A percentile compares a stretch with the other conserved stretches of the same genome.
Conservation (phyloP, 805 yeast species). For the Ogataea pilisensis region DNA sequence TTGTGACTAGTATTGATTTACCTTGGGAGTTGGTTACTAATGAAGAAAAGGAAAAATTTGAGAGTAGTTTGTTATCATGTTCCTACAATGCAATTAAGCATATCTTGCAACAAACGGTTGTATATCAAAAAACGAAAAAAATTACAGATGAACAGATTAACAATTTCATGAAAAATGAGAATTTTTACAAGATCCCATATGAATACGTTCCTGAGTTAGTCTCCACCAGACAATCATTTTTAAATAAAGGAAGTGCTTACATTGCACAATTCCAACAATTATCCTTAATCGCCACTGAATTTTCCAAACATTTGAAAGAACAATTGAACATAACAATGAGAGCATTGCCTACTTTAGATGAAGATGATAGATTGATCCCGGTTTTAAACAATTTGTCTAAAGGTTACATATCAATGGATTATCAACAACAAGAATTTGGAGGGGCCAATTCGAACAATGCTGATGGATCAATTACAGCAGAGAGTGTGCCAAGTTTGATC, state of each 20-base stretch:
- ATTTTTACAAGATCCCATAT: constrained; percentile 81
- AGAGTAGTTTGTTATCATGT: constrained; percentile 50
- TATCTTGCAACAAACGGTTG: constrained; percentile 32
- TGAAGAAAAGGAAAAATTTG: constrained; percentile 53
- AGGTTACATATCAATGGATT: constrained; percentile 60
- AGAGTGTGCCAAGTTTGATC: constrained; percentile 50
- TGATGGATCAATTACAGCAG: constrained; percentile 47
- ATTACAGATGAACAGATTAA: constrained; percentile 49
- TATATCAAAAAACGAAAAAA: constrained; percentile 27
- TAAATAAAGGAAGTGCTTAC: constrained; percentile 72
- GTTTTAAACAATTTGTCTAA: constrained; percentile 73
- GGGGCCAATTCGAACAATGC: constrained; percentile 7
- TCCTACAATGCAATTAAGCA: constrained; percentile 41
- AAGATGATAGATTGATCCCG: constrained; percentile 86
- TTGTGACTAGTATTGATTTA: constrained; percentile 60
- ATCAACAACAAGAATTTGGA: constrained; percentile 24
- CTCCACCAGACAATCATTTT: constrained; percentile 62
- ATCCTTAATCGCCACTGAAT: constrained; percentile 66
- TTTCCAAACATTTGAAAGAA: constrained; percentile 44
- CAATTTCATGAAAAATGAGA: constrained; percentile 52
- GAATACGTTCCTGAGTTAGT: constrained; percentile 79
- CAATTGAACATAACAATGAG: constrained; percentile 68
- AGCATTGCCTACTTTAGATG: constrained; percentile 79
- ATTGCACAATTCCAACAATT: constrained; percentile 80
- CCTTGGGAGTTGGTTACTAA: constrained; percentile 66